phyloP scores from a whole-genome alignment of 225 moss, liverwort and hornwort species.

The Physcomitrium patens region DNA sequence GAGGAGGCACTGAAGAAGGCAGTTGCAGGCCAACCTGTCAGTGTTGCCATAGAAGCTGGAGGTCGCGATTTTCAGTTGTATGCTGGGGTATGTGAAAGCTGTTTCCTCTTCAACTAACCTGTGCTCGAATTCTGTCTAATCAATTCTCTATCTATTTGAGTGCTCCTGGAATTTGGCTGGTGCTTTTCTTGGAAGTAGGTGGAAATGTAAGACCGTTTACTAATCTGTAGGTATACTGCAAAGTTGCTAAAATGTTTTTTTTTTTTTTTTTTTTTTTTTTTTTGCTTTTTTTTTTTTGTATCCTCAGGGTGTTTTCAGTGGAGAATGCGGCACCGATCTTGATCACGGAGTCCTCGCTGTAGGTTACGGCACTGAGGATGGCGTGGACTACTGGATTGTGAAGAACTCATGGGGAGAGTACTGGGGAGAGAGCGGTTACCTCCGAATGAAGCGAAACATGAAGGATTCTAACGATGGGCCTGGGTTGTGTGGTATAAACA shows the following conservation, averaged over 20 bases:
- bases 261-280: too few species aligned
- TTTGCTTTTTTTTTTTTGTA: too few species aligned
- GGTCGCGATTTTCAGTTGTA: slow-evolving; percentile 37
- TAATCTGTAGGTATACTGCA: too few species aligned
- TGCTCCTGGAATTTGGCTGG: too few species aligned
- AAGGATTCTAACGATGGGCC: slow-evolving; percentile 5
- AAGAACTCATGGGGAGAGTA: slow-evolving; percentile 77
- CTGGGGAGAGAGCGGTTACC: slow-evolving; percentile 68
- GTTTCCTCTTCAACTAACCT: too few species aligned
- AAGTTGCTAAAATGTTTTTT: too few species aligned
- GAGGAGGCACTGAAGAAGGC: slow-evolving; percentile 31
- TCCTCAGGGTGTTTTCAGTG: slow-evolving; percentile 70
- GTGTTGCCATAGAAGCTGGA: slow-evolving; percentile 68
- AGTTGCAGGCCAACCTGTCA: slow-evolving; percentile 24
- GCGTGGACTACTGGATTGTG: slow-evolving; percentile 64
- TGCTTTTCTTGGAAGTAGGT: too few species aligned
- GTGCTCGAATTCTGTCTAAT: too few species aligned
- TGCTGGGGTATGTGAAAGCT: slow-evolving; percentile 2
- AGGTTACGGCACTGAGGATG: slow-evolving; percentile 59
- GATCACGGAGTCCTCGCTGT: slow-evolving; percentile 72
- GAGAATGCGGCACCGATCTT: slow-evolving; percentile 62
- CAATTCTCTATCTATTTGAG: too few species aligned
- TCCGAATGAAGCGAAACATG: slow-evolving; percentile 43
- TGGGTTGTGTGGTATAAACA: slow-evolving; percentile 84
- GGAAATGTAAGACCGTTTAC: too few species aligned